Evolutionary conservation across 192 early-diverging fungal species (phyloP).

Genomic region (Cetraspora pellucida): DNA sequence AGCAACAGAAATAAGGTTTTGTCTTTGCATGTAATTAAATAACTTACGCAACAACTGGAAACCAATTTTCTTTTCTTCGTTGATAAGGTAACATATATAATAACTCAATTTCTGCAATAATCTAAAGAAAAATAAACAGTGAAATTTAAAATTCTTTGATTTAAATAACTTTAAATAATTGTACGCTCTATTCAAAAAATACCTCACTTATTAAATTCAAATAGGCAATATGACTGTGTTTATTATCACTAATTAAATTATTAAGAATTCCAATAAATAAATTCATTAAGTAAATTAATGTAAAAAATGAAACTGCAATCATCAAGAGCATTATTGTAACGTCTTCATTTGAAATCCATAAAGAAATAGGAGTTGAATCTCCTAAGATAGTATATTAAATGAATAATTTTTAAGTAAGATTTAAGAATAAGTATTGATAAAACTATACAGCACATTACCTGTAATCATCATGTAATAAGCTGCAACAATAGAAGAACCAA

Average conservation of each 20-base stretch:
- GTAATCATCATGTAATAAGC: neutral
- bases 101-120: slow-evolving; percentile 1
- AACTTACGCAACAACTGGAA: neutral
- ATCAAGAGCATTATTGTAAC: neutral
- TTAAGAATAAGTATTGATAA: too few species aligned
- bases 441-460: too few species aligned
- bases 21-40: too few species aligned
- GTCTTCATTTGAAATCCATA: neutral
- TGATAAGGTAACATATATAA: neutral
- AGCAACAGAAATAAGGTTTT: too few species aligned
- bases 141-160: neutral
- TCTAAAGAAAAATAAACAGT: neutral
- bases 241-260: neutral
- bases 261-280: neutral
- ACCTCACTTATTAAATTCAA: neutral
- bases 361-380: neutral
- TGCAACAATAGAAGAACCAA: neutral
- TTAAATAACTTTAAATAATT: too few species aligned
- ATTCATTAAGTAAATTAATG: neutral
- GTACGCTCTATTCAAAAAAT: neutral
- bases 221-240: neutral
- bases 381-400: neutral
- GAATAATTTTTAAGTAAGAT: neutral
- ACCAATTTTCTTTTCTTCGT: neutral
- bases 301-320: neutral